Base-by-base conservation (phyloP, 495 filamentous ascomycete genomes). In the Venustampulla echinocandica region DNA sequence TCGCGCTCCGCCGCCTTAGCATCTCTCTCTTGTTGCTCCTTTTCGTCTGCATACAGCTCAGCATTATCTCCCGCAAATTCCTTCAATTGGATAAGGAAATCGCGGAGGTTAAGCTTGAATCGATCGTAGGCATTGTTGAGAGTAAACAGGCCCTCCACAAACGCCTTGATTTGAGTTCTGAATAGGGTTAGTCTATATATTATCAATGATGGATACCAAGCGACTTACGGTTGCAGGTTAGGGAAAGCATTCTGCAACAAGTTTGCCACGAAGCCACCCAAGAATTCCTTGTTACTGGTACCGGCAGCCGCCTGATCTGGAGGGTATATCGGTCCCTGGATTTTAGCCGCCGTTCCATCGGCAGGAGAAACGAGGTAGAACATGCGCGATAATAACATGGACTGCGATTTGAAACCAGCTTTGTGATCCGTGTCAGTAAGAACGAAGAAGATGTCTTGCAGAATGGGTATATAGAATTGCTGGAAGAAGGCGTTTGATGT, bases 361-460 rank as follows among this genome's bases (percentile, higher is more conserved):
- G 72, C 69, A 2, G 74, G 74, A 42, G 82, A 75, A 11, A 95
- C 77, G 38, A 96, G 89, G 68, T 85, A 90, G 69, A 98, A 96
- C 84, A 99, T 90, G 54, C 89, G 82, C 37, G 90, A 87, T 39
- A 99, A 70, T 32, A 99, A 72, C 74, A 90, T 77, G 1, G 90
- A 89, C 65, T 99, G 92, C 9, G 86, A 85, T 68, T 97, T 99
- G 73, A 97, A 99, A 0, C 92, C 92, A 50, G 92, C 90, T 72
- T 97, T 99, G 69, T 99, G 92, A 56, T 99, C 93, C 50, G 84
- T 85, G 63, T 99, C 92, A 2, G 90, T 95, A 42, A 99, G 73
- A 15, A 99, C 92, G 61, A 97, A 99, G 75, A 99, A 95, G 14
- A 96, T 86, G 61, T 99, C 92, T 66, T 97, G 92, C 17, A 99